A percentile compares a stretch with the other conserved stretches of the same genome.
Evolutionary conservation across 768 basidiomycete species (phyloP).

Genomic region (Artomyces pyxidatus): DNA sequence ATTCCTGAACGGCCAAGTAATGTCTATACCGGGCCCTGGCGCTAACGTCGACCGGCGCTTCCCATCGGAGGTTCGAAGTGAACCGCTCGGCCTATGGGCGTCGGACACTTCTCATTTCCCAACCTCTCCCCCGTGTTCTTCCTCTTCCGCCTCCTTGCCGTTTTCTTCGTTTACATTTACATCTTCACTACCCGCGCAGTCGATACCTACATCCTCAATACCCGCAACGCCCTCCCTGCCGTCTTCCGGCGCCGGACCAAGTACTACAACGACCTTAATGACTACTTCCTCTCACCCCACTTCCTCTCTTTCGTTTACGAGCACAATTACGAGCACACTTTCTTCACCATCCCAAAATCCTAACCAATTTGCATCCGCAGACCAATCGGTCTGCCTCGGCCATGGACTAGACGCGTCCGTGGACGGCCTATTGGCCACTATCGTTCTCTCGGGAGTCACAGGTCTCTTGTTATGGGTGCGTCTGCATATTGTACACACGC

Average conservation of each 20-base stretch:
- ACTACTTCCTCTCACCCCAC: conserved; percentile 4
- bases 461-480: conserved; percentile 68
- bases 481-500: conserved; percentile 10
- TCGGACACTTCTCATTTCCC: not conserved
- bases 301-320: not conserved
- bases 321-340: no score
- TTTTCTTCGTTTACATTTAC: not conserved
- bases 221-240: conserved; percentile 3
- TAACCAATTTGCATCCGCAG: conserved; percentile 12
- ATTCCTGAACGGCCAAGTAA: not conserved
- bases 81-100: not conserved
- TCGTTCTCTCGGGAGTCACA: conserved; percentile 47
- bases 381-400: conserved; percentile 51
- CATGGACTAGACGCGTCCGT: conserved; percentile 55
- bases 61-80: not conserved
- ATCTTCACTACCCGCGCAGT: not conserved
- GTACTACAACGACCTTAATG: not conserved
- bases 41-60: not conserved
- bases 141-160: not conserved
- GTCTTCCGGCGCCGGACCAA: conserved; percentile 1
- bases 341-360: conserved; percentile 13
- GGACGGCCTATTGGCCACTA: conserved; percentile 49
- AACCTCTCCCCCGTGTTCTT: not conserved
- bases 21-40: not conserved
- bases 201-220: not conserved